Conservation (phyloP, 1,284 basidiomycete species). For the Marasmius fiardii region DNA sequence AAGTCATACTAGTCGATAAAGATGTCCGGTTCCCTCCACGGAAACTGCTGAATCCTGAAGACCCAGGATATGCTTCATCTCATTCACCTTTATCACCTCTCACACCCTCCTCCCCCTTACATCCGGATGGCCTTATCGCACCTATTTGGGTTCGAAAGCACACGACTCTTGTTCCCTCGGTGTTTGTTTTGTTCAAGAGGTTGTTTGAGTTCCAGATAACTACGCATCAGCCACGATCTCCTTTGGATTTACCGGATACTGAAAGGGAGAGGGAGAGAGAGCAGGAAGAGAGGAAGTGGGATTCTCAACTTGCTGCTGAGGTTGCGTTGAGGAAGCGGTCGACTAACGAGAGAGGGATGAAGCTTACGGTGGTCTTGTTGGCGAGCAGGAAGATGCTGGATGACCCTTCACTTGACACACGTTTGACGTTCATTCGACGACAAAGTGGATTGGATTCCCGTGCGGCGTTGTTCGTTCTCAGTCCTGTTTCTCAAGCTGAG, state of each 20-base stretch:
- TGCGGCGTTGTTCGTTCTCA: constrained; percentile 91
- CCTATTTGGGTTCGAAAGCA: constrained; percentile 98
- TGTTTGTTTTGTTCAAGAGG: constrained; percentile 88
- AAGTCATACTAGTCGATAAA: constrained; percentile 81
- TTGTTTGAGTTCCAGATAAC: constrained; percentile 62
- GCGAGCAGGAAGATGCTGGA: constrained; percentile 85
- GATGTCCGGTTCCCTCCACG: constrained; percentile 83
- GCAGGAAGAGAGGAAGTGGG: constrained; percentile 67
- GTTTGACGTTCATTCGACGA: constrained; percentile 83
- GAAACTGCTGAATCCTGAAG: constrained; percentile 65
- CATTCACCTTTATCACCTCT: constrained; percentile 92
- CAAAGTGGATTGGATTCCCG: constrained; percentile 88
- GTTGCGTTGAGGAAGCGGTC: constrained; percentile 77
- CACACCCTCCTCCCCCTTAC: constrained; percentile 81
- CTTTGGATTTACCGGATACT: constrained; percentile 49
- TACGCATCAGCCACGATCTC: constrained; percentile 37
- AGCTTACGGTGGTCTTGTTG: constrained; percentile 93
- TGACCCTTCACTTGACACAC: constrained; percentile 76
- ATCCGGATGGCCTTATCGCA: constrained; percentile 93
- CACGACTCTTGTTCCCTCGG: constrained; percentile 84
- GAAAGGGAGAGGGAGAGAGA: constrained; percentile 53
- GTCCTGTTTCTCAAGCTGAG: constrained; percentile 81
- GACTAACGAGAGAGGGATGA: constrained; percentile 85
- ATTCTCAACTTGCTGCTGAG: constrained; percentile 74
- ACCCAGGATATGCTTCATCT: constrained; percentile 44